These are phyloP conservation scores for Nidularia sp. DNA, from an alignment of 768 basidiomycete species.

Conservation along the genomic window DNA sequence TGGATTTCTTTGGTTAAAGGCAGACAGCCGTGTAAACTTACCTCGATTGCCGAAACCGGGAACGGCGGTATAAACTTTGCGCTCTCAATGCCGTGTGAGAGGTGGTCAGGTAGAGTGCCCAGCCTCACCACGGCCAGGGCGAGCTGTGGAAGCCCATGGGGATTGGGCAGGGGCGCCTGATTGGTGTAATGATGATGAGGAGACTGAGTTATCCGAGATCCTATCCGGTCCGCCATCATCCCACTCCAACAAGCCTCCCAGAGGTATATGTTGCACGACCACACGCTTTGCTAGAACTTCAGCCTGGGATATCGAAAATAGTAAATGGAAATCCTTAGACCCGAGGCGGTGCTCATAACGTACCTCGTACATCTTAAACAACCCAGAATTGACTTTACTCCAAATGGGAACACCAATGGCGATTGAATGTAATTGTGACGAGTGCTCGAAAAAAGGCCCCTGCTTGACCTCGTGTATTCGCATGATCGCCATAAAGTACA, in stretches of 20 bases:
- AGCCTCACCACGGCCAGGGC: neutral
- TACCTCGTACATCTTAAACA: conserved; percentile 96
- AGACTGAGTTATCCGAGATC: conserved; percentile 4
- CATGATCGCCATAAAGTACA: conserved; percentile 77
- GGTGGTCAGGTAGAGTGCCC: too few species aligned
- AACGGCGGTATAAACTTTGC: too few species aligned
- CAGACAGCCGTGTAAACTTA: too few species aligned
- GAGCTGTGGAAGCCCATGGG: conserved; percentile 3
- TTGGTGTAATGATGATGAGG: neutral
- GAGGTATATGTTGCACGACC: conserved; percentile 91
- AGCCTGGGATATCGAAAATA: conserved; percentile 42
- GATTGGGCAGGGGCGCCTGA: conserved; percentile 2
- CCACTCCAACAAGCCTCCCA: conserved; percentile 82
- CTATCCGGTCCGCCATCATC: conserved; percentile 9
- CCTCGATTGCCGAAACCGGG: too few species aligned
- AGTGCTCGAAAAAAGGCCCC: conserved; percentile 91
- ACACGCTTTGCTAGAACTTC: conserved; percentile 93
- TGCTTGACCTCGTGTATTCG: conserved; percentile 78
- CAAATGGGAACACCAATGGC: conserved; percentile 87
- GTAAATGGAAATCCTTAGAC: neutral
- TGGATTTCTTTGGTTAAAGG: too few species aligned
- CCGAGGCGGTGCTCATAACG: conserved; percentile 12
- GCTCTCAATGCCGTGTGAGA: too few species aligned
- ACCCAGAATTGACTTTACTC: conserved; percentile 84
- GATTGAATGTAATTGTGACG: conserved; percentile 84